Percentiles rank a stretch among this genome's conserved stretches.
phyloP scores from a whole-genome alignment of 2,329 filamentous ascomycete genomes.

The Gaeumannomyces sp. region DNA sequence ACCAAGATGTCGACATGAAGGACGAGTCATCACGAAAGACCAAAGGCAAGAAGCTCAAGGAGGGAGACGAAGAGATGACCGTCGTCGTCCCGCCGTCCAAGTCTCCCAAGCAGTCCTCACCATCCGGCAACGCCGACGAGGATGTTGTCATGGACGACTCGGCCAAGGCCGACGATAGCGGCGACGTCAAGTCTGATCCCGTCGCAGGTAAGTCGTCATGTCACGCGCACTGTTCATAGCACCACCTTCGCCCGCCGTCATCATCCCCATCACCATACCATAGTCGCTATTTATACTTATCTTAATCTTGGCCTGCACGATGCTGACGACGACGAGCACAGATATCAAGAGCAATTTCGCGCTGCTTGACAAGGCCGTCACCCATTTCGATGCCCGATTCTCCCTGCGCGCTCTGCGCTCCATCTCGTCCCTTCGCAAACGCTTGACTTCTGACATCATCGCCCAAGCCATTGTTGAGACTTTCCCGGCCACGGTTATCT shows the following conservation, averaged over 20 bases:
- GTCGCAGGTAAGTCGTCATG: constrained; percentile 45
- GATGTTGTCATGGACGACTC: constrained; percentile 66
- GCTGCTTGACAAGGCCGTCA: constrained; percentile 84
- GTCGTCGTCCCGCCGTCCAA: constrained; percentile 73
- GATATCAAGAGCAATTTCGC: constrained; percentile 94
- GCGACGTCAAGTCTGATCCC: constrained; percentile 53
- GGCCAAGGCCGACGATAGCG: constrained; percentile 37
- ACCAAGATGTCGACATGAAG: constrained; percentile 67
- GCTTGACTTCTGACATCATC: constrained; percentile 75
- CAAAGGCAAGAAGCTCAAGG: constrained; percentile 61
- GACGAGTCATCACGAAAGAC: constrained; percentile 50
- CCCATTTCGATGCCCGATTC: constrained; percentile 91
- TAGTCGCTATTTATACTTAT: not conserved
- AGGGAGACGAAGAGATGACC: constrained; percentile 76
- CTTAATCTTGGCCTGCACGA: not conserved
- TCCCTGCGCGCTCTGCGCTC: constrained; percentile 89
- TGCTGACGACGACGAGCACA: constrained; percentile 32
- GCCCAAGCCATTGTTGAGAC: constrained; percentile 75
- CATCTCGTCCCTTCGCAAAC: constrained; percentile 92
- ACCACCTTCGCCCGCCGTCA: not conserved
- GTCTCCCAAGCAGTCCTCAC: constrained; percentile 49
- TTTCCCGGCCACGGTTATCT: constrained; percentile 56
- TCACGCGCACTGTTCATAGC: constrained; percentile 3
- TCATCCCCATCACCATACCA: not conserved
- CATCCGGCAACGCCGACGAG: constrained; percentile 55